Percentiles rank a stretch among this genome's conserved stretches.
These are phyloP conservation scores for Psidium friedrichsthalianum DNA, from an alignment of 345 rosid species.

Conservation along the genomic window DNA sequence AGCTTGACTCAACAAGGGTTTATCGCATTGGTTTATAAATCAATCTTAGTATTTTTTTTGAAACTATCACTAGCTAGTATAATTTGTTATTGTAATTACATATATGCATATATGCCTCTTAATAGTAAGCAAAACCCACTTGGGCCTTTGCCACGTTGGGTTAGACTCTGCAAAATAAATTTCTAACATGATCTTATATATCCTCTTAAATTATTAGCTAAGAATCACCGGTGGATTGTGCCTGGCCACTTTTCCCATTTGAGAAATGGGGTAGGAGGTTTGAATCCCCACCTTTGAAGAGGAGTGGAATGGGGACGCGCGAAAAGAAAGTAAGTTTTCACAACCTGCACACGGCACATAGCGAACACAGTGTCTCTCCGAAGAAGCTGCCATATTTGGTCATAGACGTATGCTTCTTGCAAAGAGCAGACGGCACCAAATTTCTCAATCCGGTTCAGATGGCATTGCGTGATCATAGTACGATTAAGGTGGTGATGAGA, in stretches of 20 bases:
- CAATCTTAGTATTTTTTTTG: neutral
- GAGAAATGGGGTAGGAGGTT: too few relatives aligned
- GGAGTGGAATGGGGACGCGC: too few relatives aligned
- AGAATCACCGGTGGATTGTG: too few relatives aligned
- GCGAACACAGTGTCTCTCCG: neutral
- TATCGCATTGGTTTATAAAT: neutral
- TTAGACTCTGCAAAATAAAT: neutral
- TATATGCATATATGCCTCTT: neutral
- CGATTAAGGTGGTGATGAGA: neutral
- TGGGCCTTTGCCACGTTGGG: neutral
- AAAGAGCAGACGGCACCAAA: neutral
- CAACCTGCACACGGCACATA: too few relatives aligned
- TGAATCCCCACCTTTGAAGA: too few relatives aligned
- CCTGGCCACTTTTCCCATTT: too few relatives aligned
- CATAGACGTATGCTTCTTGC: neutral
- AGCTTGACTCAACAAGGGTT: neutral
- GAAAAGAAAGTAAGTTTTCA: too few relatives aligned
- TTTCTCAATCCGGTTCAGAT: neutral
- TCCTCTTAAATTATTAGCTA: neutral
- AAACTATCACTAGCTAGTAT: neutral
- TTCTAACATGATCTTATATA: neutral
- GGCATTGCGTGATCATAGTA: neutral
- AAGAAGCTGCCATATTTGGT: neutral
- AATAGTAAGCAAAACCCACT: neutral
- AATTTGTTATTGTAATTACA: neutral